These are phyloP conservation scores for Lactarius tabidus DNA, from an alignment of 768 basidiomycete species.

Conservation along the genomic window DNA sequence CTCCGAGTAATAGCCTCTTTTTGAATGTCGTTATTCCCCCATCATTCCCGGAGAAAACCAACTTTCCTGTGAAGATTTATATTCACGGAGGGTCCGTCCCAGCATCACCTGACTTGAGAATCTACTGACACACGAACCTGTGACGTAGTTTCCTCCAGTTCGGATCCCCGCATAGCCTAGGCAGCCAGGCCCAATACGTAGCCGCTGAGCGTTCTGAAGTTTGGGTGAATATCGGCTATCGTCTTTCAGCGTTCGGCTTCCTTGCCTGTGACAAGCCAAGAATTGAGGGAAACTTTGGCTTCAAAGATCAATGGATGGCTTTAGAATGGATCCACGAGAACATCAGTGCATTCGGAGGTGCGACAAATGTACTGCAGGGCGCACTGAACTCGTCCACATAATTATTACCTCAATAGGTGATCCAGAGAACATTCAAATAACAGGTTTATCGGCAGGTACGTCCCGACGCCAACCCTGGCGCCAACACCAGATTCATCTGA, in stretches of 20 bases:
- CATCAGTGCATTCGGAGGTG: constrained; percentile 66
- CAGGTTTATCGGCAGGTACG: constrained; percentile 69
- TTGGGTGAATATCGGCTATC: constrained; percentile 75
- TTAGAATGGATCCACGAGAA: constrained; percentile 69
- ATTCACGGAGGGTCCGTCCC: constrained; percentile 68
- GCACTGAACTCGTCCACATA: not conserved
- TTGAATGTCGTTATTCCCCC: constrained; percentile 63
- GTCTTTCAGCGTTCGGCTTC: constrained; percentile 74
- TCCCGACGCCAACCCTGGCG: not conserved
- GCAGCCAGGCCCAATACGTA: constrained; percentile 61
- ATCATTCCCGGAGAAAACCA: constrained; percentile 39
- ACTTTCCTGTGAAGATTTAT: constrained; percentile 67
- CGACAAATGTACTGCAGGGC: constrained; percentile 1
- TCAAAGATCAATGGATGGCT: constrained; percentile 81
- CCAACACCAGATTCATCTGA: not conserved
- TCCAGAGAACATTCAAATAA: constrained; percentile 54
- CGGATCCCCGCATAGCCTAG: constrained; percentile 64
- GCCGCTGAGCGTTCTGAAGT: constrained; percentile 62
- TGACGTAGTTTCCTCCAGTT: constrained; percentile 65
- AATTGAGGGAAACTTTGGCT: constrained; percentile 72
- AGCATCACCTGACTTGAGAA: not conserved
- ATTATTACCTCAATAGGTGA: constrained; percentile 42
- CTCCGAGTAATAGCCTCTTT: constrained; percentile 44
- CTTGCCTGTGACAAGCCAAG: constrained; percentile 59
- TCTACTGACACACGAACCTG: not conserved